A percentile compares a stretch with the other conserved stretches of the same genome.
Evolutionary conservation across 345 rosid genomes (phyloP).

Genomic region (Eucalyptus regnans): DNA sequence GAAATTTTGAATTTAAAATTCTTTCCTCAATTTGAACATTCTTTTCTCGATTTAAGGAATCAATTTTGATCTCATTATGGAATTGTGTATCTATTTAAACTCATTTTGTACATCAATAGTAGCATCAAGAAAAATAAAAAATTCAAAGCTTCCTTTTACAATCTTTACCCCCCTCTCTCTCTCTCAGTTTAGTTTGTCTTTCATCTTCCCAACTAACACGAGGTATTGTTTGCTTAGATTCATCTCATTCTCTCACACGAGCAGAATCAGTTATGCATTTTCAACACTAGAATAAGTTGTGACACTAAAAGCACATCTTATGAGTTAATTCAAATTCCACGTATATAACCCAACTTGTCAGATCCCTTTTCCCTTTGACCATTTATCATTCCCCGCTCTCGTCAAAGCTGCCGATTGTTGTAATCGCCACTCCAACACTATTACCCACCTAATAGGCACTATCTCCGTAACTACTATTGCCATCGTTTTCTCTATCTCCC

Average conservation of each 20-base stretch:
- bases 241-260: neutral
- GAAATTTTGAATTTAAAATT: too few species aligned
- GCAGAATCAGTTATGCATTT: neutral
- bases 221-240: neutral
- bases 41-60: too few species aligned
- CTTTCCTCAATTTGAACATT: too few species aligned
- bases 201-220: neutral
- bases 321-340: neutral
- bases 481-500: neutral
- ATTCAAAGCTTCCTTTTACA: too few species aligned
- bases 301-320: neutral
- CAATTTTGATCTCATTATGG: too few species aligned
- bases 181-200: too few species aligned
- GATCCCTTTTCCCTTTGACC: too few species aligned
- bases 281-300: neutral
- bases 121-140: too few species aligned
- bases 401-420: neutral
- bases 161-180: too few species aligned
- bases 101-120: too few species aligned
- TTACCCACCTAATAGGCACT: neutral
- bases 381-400: neutral
- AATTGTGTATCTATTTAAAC: too few species aligned
- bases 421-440: neutral
- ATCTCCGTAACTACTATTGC: neutral
- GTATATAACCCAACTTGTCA: neutral